Evolutionary conservation across 345 rosid genomes (phyloP).

Genomic region (Hirschfeldia incana): DNA sequence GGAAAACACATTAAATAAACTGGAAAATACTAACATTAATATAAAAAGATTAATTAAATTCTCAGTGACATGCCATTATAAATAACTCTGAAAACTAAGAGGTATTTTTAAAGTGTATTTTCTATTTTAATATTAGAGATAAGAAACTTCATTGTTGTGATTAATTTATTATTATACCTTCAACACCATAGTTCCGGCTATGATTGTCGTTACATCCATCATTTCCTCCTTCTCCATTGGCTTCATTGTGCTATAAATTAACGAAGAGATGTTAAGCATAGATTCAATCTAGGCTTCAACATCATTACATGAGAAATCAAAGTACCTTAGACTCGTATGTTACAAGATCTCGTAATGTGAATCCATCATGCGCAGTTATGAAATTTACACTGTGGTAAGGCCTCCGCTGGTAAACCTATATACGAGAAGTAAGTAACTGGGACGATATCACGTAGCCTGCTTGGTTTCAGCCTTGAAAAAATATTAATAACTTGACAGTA

Average conservation of each 20-base stretch:
- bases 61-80: no score
- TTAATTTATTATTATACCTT: slow-evolving; percentile 50
- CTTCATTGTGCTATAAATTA: slow-evolving; percentile 80
- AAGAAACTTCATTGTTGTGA: neutral
- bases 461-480: neutral
- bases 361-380: slow-evolving; percentile 87
- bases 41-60: no score
- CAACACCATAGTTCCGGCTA: slow-evolving; percentile 94
- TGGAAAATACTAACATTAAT: no score
- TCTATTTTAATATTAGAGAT: neutral
- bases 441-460: neutral
- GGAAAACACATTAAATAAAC: no score
- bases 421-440: neutral
- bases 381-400: slow-evolving; percentile 87
- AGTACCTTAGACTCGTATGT: slow-evolving; percentile 81
- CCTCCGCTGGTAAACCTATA: slow-evolving; percentile 71
- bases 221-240: slow-evolving; percentile 94
- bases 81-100: no score
- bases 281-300: neutral
- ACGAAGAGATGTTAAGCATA: slow-evolving; percentile 11
- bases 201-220: slow-evolving; percentile 88
- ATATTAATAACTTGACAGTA: neutral
- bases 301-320: slow-evolving; percentile 15
- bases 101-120: no score
- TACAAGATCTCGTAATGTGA: slow-evolving; percentile 84